These are phyloP conservation scores for Ganoderma lingzhi DNA, from an alignment of 1,284 basidiomycete species.

Conservation along the genomic window DNA sequence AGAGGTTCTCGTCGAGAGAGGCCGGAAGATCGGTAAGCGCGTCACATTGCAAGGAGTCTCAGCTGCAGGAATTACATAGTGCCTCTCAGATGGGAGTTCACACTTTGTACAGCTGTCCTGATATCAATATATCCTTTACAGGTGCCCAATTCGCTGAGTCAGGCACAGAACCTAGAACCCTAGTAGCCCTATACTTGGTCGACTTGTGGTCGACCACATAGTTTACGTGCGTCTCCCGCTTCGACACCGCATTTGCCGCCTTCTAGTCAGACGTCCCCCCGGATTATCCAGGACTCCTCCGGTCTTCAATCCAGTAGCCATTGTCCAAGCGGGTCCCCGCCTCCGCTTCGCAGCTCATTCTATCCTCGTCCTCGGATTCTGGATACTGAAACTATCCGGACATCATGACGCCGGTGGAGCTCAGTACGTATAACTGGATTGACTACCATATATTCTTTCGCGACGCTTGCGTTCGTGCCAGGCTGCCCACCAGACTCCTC, in stretches of 20 bases:
- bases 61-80: background rate
- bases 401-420: background rate
- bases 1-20: background rate
- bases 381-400: background rate
- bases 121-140: slow-evolving; percentile 1
- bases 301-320: background rate
- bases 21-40: background rate
- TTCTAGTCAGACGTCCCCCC: background rate
- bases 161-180: background rate
- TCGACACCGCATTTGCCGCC: background rate
- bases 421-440: background rate
- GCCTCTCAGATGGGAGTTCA: background rate
- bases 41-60: background rate
- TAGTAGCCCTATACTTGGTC: background rate
- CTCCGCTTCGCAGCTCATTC: background rate
- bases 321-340: background rate
- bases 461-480: background rate
- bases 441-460: background rate
- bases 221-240: background rate
- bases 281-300: background rate
- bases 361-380: background rate
- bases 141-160: background rate
- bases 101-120: background rate
- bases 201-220: background rate
- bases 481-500: background rate